A percentile compares a stretch with the other conserved stretches of the same genome.
Evolutionary conservation across 305 asterid species (phyloP).

Genomic region (Ilex paraguariensis): DNA sequence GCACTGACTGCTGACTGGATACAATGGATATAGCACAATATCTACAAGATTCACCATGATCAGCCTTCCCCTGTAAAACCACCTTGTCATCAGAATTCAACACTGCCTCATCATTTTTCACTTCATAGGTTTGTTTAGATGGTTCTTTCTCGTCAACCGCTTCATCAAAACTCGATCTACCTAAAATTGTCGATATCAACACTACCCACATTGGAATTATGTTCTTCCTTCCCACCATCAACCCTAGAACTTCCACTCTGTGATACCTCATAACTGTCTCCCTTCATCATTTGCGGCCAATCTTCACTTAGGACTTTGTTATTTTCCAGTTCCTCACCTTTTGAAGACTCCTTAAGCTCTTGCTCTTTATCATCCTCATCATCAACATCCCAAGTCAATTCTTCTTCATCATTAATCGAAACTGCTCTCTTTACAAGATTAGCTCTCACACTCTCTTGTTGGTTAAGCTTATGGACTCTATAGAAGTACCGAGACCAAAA

Average conservation of each 20-base stretch:
- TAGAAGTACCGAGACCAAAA: conserved; percentile 78
- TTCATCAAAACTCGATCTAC: conserved; percentile 13
- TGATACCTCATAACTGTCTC: conserved; percentile 16
- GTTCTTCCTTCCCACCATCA: conserved; percentile 12
- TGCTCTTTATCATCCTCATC: conserved; percentile 44
- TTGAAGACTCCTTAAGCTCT: conserved; percentile 12
- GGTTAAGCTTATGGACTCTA: conserved; percentile 69
- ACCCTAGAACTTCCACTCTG: conserved; percentile 6
- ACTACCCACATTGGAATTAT: conserved; percentile 9
- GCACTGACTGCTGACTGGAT: conserved; percentile 22
- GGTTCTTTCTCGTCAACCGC: conserved; percentile 22
- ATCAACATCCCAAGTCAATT: conserved; percentile 75
- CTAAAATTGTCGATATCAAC: too few relatives aligned
- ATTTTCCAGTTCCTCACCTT: conserved; percentile 22
- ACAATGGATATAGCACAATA: conserved; percentile 24
- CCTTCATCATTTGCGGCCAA: conserved; percentile 12
- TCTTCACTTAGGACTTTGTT: conserved; percentile 17
- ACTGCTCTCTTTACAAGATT: conserved; percentile 73
- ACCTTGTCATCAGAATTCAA: conserved; percentile 21
- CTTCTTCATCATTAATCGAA: conserved; percentile 64
- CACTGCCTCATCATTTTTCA: conserved; percentile 20
- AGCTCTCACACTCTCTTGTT: conserved; percentile 70
- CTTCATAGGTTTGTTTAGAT: conserved; percentile 17
- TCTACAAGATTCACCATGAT: conserved; percentile 19
- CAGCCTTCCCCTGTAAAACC: conserved; percentile 31